These are phyloP conservation scores for Colletotrichum horii DNA, from an alignment of 2,329 filamentous ascomycete species.

Conservation along the genomic window DNA sequence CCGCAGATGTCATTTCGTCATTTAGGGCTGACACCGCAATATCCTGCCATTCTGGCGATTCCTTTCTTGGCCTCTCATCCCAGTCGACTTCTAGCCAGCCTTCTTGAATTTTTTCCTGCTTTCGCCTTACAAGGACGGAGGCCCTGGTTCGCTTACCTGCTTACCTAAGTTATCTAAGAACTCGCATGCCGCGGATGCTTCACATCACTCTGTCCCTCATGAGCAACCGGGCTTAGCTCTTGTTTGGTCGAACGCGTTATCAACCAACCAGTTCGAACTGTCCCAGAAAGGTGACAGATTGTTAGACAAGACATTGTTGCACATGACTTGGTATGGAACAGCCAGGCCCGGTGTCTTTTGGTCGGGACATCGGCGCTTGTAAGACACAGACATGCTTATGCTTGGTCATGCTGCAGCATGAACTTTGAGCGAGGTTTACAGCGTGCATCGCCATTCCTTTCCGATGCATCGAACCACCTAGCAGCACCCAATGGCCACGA, in stretches of 20 bases:
- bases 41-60: neutral
- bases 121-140: neutral
- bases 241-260: neutral
- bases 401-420: neutral
- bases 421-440: neutral
- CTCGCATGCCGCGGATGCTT: neutral
- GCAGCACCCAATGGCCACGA: neutral
- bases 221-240: neutral
- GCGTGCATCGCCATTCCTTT: neutral
- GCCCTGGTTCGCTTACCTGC: neutral
- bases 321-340: neutral
- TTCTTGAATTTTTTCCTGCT: neutral
- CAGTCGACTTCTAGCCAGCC: neutral
- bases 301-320: neutral
- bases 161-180: neutral
- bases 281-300: neutral
- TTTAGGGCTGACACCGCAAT: neutral
- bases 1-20: neutral
- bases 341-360: neutral
- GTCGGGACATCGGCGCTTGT: neutral
- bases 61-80: neutral
- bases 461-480: neutral
- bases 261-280: neutral
- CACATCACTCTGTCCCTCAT: neutral
- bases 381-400: neutral